Conservation (phyloP, 768 basidiomycete genomes). For the Mycena crocata region DNA sequence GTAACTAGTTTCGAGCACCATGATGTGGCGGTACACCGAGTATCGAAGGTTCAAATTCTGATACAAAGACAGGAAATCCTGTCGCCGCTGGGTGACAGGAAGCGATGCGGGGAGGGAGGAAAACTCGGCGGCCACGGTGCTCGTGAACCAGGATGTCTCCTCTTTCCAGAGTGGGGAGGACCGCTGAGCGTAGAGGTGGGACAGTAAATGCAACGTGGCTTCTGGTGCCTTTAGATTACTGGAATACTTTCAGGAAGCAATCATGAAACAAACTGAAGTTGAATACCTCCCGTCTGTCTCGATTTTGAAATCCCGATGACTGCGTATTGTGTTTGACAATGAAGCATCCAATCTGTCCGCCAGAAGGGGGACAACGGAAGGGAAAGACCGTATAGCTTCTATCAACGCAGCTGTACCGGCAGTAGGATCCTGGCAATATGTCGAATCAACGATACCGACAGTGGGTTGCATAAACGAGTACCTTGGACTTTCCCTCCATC, state of each 20-base stretch:
- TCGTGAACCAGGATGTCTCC: slow-evolving; percentile 74
- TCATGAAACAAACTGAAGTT: background rate
- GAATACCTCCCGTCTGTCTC: slow-evolving; percentile 75
- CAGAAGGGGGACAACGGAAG: slow-evolving; percentile 82
- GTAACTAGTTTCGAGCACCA: slow-evolving; percentile 76
- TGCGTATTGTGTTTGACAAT: slow-evolving; percentile 67
- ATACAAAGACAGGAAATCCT: slow-evolving; percentile 54
- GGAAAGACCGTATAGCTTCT: slow-evolving; percentile 82
- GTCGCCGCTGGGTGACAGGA: slow-evolving; percentile 46
- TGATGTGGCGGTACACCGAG: slow-evolving; percentile 79
- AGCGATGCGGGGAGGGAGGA: slow-evolving; percentile 50
- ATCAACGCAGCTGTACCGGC: slow-evolving; percentile 75
- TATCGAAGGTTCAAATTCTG: slow-evolving; percentile 53
- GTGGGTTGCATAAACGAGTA: slow-evolving; percentile 22
- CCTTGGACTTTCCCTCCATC: slow-evolving; percentile 60
- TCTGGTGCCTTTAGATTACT: slow-evolving; percentile 55
- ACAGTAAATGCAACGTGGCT: slow-evolving; percentile 79
- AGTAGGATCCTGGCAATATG: slow-evolving; percentile 56
- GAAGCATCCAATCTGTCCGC: slow-evolving; percentile 87
- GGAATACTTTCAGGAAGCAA: slow-evolving; percentile 17
- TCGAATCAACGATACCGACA: background rate
- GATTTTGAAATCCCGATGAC: slow-evolving; percentile 75
- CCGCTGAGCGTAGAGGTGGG: slow-evolving; percentile 88
- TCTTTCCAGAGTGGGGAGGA: slow-evolving; percentile 88
- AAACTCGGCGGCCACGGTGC: slow-evolving; percentile 62